Evolutionary conservation across 306 rosid species (phyloP), one percentile per base, ranked within the genome.

Genomic region (Dicorynia guianensis): DNA sequence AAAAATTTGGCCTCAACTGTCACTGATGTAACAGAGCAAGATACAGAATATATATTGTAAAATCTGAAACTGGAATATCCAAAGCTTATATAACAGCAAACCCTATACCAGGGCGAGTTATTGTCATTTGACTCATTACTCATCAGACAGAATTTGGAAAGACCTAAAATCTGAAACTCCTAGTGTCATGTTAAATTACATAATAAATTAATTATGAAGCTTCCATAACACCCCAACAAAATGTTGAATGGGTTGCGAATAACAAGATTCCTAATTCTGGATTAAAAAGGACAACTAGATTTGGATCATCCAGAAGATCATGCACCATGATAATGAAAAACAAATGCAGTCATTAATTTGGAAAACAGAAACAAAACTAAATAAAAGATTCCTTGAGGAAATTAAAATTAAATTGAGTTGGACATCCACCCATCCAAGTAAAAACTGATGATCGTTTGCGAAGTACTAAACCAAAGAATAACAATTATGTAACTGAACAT

Each of bases 381-480:
- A 36, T 11, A 52, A 17, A 59, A 35, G n/a, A 53, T 52, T 69
- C 48, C 10, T 46, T 13, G 8, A 34, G 62, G 30, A 25, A 25
- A 25, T 25, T 25, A 3, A 49, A 3, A 49, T 2, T 25, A 25
- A 50, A 72, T 48, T 66, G 11, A 48, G 69, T 65, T 7, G 57
- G 18, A 73, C 60, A 59, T 30, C 59, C 42, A 33, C 61, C 60
- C 34, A 54, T 25, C n/a, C 38, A 44, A 71, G 50, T 66, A 78
- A 78, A 34, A 74, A 79, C 10, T 0, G 9, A 43, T 3, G 14
- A 49, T 49, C 49, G n/a, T 54, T 43, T 14, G 44, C 54, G 44
- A 46, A 71, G 54, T 36, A 50, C 33, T 11, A 34, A 46, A 62
- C 4, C 5, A 52, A 50, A 39, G 34, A 53, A 19, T 8, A n/a